phyloP scores from a whole-genome alignment of 1,139 yeast species.

The Blastobotrys proliferans region DNA sequence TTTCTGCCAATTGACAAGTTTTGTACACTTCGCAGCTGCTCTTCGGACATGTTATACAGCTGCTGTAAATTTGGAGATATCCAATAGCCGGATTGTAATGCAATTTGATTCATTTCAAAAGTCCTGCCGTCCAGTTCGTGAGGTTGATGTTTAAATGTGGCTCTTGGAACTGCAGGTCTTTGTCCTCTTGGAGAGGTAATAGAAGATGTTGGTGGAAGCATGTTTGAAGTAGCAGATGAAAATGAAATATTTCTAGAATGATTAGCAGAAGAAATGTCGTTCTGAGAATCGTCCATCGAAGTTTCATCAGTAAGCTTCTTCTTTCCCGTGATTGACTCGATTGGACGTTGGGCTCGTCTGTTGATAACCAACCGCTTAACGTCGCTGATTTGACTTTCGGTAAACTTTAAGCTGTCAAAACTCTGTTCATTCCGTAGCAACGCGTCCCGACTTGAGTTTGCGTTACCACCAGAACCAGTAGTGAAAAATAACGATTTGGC shows the following conservation, averaged over 20 bases:
- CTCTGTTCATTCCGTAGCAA: constrained; percentile 6
- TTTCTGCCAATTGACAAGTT: constrained; percentile 74
- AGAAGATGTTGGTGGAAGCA: not conserved
- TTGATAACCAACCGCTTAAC: constrained; percentile 34
- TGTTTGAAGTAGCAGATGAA: not conserved
- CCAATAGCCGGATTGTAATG: constrained; percentile 59
- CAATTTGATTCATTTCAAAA: constrained; percentile 19
- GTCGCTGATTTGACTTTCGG: constrained; percentile 17
- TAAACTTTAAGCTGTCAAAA: constrained; percentile 10
- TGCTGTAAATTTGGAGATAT: constrained; percentile 65
- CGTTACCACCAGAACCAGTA: not conserved
- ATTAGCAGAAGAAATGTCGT: not conserved
- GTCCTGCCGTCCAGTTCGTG: not conserved
- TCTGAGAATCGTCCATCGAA: not conserved
- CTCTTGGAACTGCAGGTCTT: constrained; percentile 8
- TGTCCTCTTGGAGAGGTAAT: constrained; percentile 7
- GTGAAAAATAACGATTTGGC: constrained; percentile 11
- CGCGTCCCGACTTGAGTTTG: constrained; percentile 4
- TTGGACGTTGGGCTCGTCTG: constrained; percentile 44
- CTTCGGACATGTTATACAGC: constrained; percentile 44
- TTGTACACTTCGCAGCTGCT: constrained; percentile 55
- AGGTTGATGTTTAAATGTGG: constrained; percentile 9
- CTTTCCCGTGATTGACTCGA: constrained; percentile 16
- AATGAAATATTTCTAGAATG: constrained; percentile 7
- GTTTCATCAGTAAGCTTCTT: not conserved